These are phyloP conservation scores for Torrubiellomyces zombiae DNA, from an alignment of 2,329 filamentous ascomycete species.

Conservation along the genomic window DNA sequence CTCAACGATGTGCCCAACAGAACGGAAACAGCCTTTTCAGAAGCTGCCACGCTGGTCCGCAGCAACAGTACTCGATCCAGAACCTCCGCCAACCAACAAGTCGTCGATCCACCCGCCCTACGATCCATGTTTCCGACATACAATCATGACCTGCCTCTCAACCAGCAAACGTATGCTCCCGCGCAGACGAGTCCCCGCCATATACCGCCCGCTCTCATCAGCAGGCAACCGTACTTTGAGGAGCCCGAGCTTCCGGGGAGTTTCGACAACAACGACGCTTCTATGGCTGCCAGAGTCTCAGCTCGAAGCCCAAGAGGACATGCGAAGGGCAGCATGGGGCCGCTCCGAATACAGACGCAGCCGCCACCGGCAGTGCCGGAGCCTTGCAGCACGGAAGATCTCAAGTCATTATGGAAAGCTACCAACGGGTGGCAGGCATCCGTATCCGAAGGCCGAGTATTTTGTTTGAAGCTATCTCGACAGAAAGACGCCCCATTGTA, in stretches of 20 bases:
- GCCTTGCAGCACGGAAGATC: conserved; percentile 40
- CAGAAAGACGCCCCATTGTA: conserved; percentile 48
- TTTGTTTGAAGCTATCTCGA: conserved; percentile 39
- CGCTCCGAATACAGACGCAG: conserved; percentile 14
- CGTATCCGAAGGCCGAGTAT: conserved; percentile 38
- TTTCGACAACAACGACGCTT: neutral
- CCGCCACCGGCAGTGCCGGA: conserved; percentile 29
- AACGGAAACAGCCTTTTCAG: conserved; percentile 33
- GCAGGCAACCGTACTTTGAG: conserved; percentile 40
- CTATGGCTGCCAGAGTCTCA: conserved; percentile 2
- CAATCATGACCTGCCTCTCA: conserved; percentile 47
- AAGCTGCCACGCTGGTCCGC: conserved; percentile 31
- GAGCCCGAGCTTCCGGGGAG: conserved; percentile 4
- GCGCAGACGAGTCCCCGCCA: conserved; percentile 46
- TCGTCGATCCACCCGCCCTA: conserved; percentile 24
- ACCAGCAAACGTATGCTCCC: conserved; percentile 55
- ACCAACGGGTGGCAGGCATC: conserved; percentile 54
- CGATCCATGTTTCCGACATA: conserved; percentile 65
- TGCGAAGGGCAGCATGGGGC: conserved; percentile 6
- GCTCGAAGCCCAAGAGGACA: conserved; percentile 9
- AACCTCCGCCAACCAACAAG: conserved; percentile 37
- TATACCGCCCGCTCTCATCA: conserved; percentile 48
- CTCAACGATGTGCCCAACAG: conserved; percentile 25
- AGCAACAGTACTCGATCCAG: conserved; percentile 32
- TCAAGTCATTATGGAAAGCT: conserved; percentile 51